Percentiles rank a stretch among this genome's conserved stretches.
phyloP scores from a whole-genome alignment of 2,329 filamentous ascomycete species.

The Neofusicoccum sp. region DNA sequence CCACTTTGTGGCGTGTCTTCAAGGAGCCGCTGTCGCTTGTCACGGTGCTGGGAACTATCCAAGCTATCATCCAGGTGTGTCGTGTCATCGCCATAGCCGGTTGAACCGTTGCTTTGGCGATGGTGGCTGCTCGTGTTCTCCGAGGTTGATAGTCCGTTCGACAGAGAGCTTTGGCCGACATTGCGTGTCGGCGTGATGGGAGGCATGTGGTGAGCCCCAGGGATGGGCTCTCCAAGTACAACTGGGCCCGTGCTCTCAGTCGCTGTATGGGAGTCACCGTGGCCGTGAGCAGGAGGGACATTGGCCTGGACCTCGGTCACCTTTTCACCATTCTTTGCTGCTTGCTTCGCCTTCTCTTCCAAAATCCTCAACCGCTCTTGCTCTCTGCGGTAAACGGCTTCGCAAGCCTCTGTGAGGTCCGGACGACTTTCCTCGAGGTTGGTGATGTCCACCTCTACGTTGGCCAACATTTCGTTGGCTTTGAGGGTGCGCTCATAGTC shows the following conservation, averaged over 20 bases:
- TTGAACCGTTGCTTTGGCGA: slow-evolving; percentile 6
- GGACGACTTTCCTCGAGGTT: slow-evolving; percentile 67
- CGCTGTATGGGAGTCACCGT: slow-evolving; percentile 38
- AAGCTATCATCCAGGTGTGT: slow-evolving; percentile 46
- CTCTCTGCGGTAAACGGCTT: slow-evolving; percentile 70
- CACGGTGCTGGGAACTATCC: slow-evolving; percentile 25
- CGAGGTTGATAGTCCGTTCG: slow-evolving; percentile 55
- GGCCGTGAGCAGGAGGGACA: slow-evolving; percentile 37
- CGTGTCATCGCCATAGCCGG: slow-evolving; percentile 36
- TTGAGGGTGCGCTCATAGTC: slow-evolving; percentile 81
- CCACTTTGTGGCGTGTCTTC: slow-evolving; percentile 26
- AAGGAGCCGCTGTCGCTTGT: slow-evolving; percentile 15
- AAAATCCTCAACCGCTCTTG: slow-evolving; percentile 63
- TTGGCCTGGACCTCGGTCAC: slow-evolving; percentile 41
- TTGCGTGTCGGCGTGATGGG: slow-evolving; percentile 51
- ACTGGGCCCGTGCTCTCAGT: slow-evolving; percentile 47
- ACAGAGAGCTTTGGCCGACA: slow-evolving; percentile 59
- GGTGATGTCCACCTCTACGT: slow-evolving; percentile 90
- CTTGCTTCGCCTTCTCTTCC: slow-evolving; percentile 51
- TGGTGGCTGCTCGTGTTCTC: slow-evolving; percentile 22
- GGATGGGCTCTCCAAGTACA: slow-evolving; percentile 62
- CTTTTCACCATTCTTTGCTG: slow-evolving; percentile 38
- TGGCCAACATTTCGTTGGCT: slow-evolving; percentile 86
- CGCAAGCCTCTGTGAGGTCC: slow-evolving; percentile 68
- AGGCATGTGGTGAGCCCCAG: slow-evolving; percentile 44